A percentile compares a stretch with the other conserved stretches of the same genome.
phyloP scores from a whole-genome alignment of 345 rosid species.

The Lepidium sativum region DNA sequence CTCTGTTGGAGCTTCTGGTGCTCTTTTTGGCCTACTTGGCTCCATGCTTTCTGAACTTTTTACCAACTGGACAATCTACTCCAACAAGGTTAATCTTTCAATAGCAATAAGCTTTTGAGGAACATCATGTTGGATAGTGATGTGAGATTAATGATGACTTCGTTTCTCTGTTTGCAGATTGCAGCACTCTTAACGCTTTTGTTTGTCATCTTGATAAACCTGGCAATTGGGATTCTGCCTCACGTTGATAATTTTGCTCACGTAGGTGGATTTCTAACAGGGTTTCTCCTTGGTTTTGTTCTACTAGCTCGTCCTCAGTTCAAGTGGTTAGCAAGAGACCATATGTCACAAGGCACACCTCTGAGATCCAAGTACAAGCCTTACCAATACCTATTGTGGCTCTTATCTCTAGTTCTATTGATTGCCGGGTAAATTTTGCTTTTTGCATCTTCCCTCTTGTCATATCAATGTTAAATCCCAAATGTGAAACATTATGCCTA shows the following conservation, averaged over 20 bases:
- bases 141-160: background rate
- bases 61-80: slow-evolving; percentile 81
- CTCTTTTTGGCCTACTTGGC: slow-evolving; percentile 95
- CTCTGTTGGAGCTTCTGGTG: slow-evolving; percentile 97
- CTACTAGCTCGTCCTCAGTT: slow-evolving; percentile 78
- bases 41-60: slow-evolving; percentile 88
- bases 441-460: background rate
- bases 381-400: slow-evolving; percentile 62
- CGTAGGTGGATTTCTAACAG: slow-evolving; percentile 82
- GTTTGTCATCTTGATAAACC: slow-evolving; percentile 57
- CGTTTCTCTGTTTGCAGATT: slow-evolving; percentile 31
- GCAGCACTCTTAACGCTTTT: slow-evolving; percentile 76
- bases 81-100: slow-evolving; percentile 44
- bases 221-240: slow-evolving; percentile 79
- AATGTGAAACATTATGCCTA: background rate
- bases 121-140: too few species aligned
- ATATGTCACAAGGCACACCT: slow-evolving; percentile 38
- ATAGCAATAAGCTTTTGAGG: too few species aligned
- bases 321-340: slow-evolving; percentile 49
- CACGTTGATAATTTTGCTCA: slow-evolving; percentile 90
- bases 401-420: slow-evolving; percentile 45
- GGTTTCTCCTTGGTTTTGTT: slow-evolving; percentile 78
- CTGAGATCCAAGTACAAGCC: slow-evolving; percentile 57
- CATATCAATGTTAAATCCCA: background rate
- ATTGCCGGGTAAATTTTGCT: slow-evolving; percentile 46